Conservation (phyloP, 1,139 yeast species). For the Geotrichum candidum region DNA sequence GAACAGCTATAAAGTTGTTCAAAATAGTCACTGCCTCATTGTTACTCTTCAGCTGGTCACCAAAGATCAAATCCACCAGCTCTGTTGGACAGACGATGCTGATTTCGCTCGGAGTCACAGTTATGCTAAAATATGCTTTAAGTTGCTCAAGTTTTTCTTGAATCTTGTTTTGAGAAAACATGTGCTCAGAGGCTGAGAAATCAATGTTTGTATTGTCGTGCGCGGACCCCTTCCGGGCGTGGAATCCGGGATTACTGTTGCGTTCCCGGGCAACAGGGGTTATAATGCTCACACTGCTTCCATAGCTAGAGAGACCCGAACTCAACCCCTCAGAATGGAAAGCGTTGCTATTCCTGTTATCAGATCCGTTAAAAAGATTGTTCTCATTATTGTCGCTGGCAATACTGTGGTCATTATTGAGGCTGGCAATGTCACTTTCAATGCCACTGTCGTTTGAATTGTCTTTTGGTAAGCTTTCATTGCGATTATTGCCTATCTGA, state of each 20-base stretch:
- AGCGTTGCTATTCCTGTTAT: not conserved
- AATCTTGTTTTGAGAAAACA: slow-evolving; percentile 1
- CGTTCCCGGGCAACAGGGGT: not conserved
- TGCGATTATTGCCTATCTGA: not conserved
- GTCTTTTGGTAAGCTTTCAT: not conserved
- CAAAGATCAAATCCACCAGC: slow-evolving; percentile 38
- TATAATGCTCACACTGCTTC: not conserved
- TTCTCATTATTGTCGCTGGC: not conserved
- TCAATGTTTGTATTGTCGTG: slow-evolving; percentile 12
- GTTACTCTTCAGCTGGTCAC: slow-evolving; percentile 32
- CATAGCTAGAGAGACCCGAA: not conserved
- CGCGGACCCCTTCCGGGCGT: not conserved
- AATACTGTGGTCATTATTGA: not conserved
- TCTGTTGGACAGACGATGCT: slow-evolving; percentile 47
- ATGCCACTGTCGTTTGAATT: not conserved
- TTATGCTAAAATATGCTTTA: slow-evolving; percentile 46
- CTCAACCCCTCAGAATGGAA: not conserved
- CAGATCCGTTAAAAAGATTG: not conserved
- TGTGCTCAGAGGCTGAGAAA: slow-evolving; percentile 16
- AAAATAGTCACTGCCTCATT: not conserved
- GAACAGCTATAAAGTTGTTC: not conserved
- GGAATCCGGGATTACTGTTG: slow-evolving; percentile 10
- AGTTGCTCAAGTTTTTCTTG: slow-evolving; percentile 20
- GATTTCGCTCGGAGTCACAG: slow-evolving; percentile 52
- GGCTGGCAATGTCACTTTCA: not conserved